These are phyloP conservation scores for Carnegiea gigantea DNA, from an alignment of 179 eudicot species.

Conservation along the genomic window DNA sequence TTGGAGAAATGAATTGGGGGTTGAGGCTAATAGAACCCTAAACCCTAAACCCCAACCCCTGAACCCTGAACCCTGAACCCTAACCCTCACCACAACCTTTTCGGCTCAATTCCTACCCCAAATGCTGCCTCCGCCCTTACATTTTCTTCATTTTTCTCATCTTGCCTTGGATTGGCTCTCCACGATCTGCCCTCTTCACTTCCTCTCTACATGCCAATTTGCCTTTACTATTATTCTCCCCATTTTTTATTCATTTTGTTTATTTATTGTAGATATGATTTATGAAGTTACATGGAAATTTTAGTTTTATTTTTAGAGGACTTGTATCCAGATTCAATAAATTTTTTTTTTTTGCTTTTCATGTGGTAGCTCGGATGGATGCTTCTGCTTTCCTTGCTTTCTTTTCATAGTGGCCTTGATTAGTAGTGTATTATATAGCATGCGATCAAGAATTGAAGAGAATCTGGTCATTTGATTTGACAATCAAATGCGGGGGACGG, in stretches of 20 bases:
- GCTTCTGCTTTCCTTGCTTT: too few species aligned
- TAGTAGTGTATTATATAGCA: too few species aligned
- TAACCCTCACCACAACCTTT: slow-evolving; percentile 50
- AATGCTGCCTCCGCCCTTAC: slow-evolving; percentile 28
- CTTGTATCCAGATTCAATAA: background rate
- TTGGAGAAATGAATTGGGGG: too few species aligned
- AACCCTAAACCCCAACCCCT: too few species aligned
- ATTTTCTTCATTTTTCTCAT: slow-evolving; percentile 6
- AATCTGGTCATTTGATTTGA: too few species aligned
- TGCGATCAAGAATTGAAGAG: too few species aligned
- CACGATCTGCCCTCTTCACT: slow-evolving; percentile 11
- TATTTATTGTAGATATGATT: background rate
- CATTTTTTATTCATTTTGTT: background rate
- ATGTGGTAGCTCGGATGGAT: too few species aligned
- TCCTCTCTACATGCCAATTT: background rate
- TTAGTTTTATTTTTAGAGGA: background rate
- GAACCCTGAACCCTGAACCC: too few species aligned
- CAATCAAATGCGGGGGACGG: too few species aligned
- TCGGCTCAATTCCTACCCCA: slow-evolving; percentile 70
- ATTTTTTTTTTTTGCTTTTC: too few species aligned
- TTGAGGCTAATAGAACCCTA: too few species aligned
- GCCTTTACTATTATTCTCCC: slow-evolving; percentile 1
- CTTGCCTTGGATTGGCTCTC: slow-evolving; percentile 17
- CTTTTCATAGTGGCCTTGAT: too few species aligned
- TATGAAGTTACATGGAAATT: background rate